Evolutionary conservation across 2,329 filamentous ascomycete species (phyloP).

Genomic region (Moelleriella libera): DNA sequence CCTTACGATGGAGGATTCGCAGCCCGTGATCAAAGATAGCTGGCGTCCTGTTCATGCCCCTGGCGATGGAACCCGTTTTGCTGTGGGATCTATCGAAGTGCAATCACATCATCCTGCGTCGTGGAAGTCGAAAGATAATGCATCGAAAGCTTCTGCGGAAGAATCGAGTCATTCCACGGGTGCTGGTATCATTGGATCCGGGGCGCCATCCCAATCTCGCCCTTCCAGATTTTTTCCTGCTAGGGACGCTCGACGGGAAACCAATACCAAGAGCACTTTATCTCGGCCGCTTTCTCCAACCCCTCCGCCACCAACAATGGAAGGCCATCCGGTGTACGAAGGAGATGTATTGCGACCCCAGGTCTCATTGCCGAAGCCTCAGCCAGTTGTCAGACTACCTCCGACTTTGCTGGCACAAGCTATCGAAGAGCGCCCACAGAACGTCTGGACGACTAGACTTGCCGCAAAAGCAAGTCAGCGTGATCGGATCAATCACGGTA

Average conservation of each 20-base stretch:
- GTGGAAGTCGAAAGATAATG: conserved; percentile 19
- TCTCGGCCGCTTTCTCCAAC: conserved; percentile 43
- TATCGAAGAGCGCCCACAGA: conserved; percentile 11
- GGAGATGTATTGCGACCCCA: conserved; percentile 51
- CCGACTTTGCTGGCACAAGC: conserved; percentile 27
- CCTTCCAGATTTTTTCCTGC: conserved; percentile 49
- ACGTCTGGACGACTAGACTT: conserved; percentile 21
- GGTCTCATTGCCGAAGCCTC: conserved; percentile 54
- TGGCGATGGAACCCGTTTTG: conserved; percentile 20
- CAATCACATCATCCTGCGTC: conserved; percentile 13
- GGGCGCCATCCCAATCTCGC: conserved; percentile 29
- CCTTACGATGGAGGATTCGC: conserved; percentile 26
- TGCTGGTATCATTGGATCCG: conserved; percentile 15
- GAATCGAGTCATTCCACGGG: conserved; percentile 9
- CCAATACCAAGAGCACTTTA: conserved; percentile 19
- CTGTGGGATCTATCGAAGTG: conserved; percentile 10
- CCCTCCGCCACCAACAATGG: conserved; percentile 57
- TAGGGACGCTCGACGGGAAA: conserved; percentile 31
- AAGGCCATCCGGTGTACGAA: conserved; percentile 58
- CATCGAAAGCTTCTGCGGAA: conserved; percentile 7
- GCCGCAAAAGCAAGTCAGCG: conserved; percentile 16
- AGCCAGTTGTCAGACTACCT: conserved; percentile 71
- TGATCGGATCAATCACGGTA: conserved; percentile 8
- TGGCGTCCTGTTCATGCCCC: conserved; percentile 32
- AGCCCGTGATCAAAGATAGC: conserved; percentile 35